phyloP scores from a whole-genome alignment of 495 filamentous ascomycete genomes.

The Jackrogersella minutella region DNA sequence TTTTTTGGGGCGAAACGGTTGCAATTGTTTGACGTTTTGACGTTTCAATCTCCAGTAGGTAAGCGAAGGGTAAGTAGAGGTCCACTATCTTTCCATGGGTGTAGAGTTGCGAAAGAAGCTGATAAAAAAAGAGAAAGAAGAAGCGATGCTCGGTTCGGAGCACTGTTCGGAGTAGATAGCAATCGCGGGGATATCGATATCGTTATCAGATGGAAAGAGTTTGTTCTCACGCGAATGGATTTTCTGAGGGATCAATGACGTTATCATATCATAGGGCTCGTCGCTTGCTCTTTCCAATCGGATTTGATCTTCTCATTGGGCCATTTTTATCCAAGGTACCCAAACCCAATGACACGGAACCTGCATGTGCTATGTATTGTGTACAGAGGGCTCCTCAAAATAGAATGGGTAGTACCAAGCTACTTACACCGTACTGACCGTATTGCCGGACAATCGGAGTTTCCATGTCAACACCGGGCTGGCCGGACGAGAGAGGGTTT shows the following conservation, averaged over 20 bases:
- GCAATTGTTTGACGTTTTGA: slow-evolving; percentile 4
- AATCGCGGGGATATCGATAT: slow-evolving; percentile 32
- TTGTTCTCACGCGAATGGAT: slow-evolving; percentile 6
- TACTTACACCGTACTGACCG: background rate
- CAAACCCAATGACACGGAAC: slow-evolving; percentile 5
- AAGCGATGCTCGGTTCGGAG: slow-evolving; percentile 23
- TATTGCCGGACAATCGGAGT: slow-evolving; percentile 23
- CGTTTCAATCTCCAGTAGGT: background rate
- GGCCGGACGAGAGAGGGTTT: background rate
- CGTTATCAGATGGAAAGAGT: slow-evolving; percentile 5
- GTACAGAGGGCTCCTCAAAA: background rate
- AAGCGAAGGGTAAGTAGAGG: too few species aligned
- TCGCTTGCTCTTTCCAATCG: slow-evolving; percentile 13
- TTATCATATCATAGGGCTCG: slow-evolving; percentile 29
- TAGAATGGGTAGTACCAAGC: background rate
- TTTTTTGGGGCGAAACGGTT: background rate
- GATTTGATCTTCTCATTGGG: slow-evolving; percentile 23
- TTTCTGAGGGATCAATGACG: slow-evolving; percentile 17
- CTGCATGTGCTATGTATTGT: slow-evolving; percentile 5
- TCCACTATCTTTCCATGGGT: too few species aligned
- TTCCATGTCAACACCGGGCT: slow-evolving; percentile 20
- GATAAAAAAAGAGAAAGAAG: too few species aligned
- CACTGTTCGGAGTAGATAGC: slow-evolving; percentile 16
- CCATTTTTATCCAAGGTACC: background rate
- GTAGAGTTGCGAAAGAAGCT: too few species aligned